Base-by-base conservation (phyloP, 2,329 filamentous ascomycete genomes). In the Fusarium lyarnte region DNA sequence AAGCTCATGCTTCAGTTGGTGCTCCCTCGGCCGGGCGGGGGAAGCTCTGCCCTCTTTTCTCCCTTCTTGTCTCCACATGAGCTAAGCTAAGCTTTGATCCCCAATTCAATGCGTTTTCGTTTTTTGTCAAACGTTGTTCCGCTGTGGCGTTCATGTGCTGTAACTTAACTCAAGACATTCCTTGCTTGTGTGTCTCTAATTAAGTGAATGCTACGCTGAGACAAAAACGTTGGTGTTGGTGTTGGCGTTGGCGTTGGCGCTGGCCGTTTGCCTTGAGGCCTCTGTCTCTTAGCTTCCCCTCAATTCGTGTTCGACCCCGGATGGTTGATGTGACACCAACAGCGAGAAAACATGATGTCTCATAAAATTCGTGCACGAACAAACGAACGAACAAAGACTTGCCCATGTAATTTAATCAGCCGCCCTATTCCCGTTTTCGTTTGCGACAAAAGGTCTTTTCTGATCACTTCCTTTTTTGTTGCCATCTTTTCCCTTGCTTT, bases 301-400 rank as follows among this genome's bases (percentile, higher is more conserved):
- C 67, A 59, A 55, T 69, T 57, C 65, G 45, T 39, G 49, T 66
- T 31, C 33, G 21, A 21, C 46, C 53, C 58, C 65, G n/a, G 39
- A 59, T 51, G 46, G 42, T 33, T 52, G 53, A 35, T 58, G 70
- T 62, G 43, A 62, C 51, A 62, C 45, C 59, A 60, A 33, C 54
- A 45, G 8, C 33, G 58, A 47, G 53, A 53, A 65, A 72, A 72
- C 38, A 69, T 72, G 64, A 72, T 47, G 39, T 60, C 69, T 72
- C 69, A 72, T 42, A 72, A 72, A 66, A 54, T 17, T 14, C 14
- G 21, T 39, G 23, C 52, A 71, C 66, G 46, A 49, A n/a, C 36
- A 29, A 61, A 53, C 31, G 31, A 33, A 33, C 63, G 12, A 35
- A 29, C 63, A 10, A 35, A 29, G 14, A 27, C 31, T 27, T 27